These are phyloP conservation scores for Sphaerulina musiva DNA, from an alignment of 2,329 filamentous ascomycete species.

Conservation along the genomic window DNA sequence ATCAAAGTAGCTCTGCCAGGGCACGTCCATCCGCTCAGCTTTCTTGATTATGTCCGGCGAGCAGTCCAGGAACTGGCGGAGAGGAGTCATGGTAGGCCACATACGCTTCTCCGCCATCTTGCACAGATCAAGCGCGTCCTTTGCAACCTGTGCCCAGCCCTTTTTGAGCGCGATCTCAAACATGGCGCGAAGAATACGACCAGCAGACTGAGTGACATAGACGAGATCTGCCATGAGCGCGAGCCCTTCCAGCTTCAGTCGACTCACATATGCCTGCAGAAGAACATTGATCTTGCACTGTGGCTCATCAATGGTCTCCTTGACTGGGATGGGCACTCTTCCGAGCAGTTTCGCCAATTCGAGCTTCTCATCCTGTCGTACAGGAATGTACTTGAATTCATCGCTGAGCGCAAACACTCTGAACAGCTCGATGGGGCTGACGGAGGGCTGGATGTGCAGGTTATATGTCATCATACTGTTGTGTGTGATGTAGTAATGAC, in stretches of 20 bases:
- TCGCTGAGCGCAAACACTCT: conserved; percentile 91
- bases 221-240: conserved; percentile 98
- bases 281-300: conserved; percentile 98
- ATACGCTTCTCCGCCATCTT: conserved; percentile 99
- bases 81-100: conserved; percentile 98
- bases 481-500: conserved; percentile 97
- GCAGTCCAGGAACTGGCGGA: conserved; percentile 81
- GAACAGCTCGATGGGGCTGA: conserved; percentile 92
- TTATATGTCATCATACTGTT: conserved; percentile 97
- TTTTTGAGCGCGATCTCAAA: conserved; percentile 98
- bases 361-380: conserved; percentile 94
- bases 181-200: conserved; percentile 87
- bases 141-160: conserved; percentile 89
- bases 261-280: conserved; percentile 91
- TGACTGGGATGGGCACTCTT: conserved; percentile 89
- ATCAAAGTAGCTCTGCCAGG: conserved; percentile 91
- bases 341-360: conserved; percentile 87
- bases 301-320: conserved; percentile 93
- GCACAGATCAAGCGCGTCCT: conserved; percentile 85
- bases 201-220: conserved; percentile 95
- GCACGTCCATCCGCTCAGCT: conserved; percentile 87
- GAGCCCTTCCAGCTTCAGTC: conserved; percentile 85
- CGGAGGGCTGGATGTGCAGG: conserved; percentile 84
- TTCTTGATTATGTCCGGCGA: conserved; percentile 83
- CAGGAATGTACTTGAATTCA: conserved; percentile 98